Base-by-base conservation (phyloP, 306 rosid species). In the Bauhinia variegata region DNA sequence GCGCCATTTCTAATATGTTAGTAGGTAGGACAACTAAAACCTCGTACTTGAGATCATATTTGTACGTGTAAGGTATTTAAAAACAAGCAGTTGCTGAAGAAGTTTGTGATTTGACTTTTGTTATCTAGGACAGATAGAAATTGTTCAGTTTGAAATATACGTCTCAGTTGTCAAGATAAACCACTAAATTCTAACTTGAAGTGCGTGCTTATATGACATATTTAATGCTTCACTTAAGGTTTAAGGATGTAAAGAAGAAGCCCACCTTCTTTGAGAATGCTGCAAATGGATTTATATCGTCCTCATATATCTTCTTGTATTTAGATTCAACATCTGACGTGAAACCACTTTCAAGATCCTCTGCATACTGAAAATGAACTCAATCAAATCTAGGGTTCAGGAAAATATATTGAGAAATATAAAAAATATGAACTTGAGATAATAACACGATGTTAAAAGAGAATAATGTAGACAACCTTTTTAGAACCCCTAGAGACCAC, bases 281-380 rank as follows among this genome's bases (percentile, higher is more conserved):
- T 39, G 99, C 99, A 83, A 93, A 90, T 65, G 97, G 99, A 85
- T 90, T 93, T 74, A 90, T 93, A 63, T 93, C 99, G 48, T 93
- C 99, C 82, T 93, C 99, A 1, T 93, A 93, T 73, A 93, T 93
- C 79, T 93, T 93, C 78, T 90, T 93, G 88, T 93, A 90, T 87
- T 93, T 93, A 9, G 95, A 90, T 85, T 93, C 99, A 78, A 93
- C 96, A 53, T 93, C 99, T 19, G 97, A 93, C n/a, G 84, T 4
- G 57, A 89, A 88, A 60, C 99, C 99, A 79, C 95, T 76, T 86
- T 93, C 99, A 75, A 93, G 86, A 83, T 93, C 98, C 79, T 89
- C 99, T 55, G 83, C 95, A 54, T 85, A 84, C 99, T 93, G 86
- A 70, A 64, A 74, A 43, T 50, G 55, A 73, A 67, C 60, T 43